Evolutionary conservation across 2,329 filamentous ascomycete species (phyloP), one percentile per base, ranked within the genome.

Genomic region (Metarhizium guizhouense): DNA sequence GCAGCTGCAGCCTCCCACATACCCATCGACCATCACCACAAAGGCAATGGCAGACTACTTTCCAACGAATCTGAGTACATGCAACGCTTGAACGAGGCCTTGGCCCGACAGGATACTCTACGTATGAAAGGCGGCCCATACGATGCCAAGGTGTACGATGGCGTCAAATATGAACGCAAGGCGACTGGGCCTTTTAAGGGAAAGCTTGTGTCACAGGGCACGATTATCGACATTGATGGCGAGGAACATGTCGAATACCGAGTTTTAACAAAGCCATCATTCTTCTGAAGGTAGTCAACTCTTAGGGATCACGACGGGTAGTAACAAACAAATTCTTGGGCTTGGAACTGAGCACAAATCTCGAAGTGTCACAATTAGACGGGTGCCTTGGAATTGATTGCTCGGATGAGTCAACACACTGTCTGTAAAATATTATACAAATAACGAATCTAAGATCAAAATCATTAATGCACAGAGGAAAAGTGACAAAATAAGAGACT

Each of bases 241-340:
- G 83, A 86, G 64, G 83, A 86, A 59, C 86, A 83, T 58, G 82
- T 86, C 38, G 83, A 86, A 65, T 86, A 86, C 60, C 77, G 83
- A 2, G 81, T 86, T 1, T 74, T 86, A 29, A 84, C 80, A 1
- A 85, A 84, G 68, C 81, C 82, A 0, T 78, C 75, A 0, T 85
- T 85, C 62, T 85, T 83, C 59, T 83, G 65, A 64, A n/a, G n/a
- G n/a, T n/a, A n/a, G n/a, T n/a, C n/a, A n/a, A n/a, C n/a, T n/a
- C n/a, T n/a, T n/a, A n/a, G n/a, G n/a, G n/a, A n/a, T n/a, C n/a
- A n/a, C n/a, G n/a, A n/a, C n/a, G n/a, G n/a, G n/a, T n/a, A n/a
- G n/a, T n/a, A n/a, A n/a, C n/a, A n/a, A n/a, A n/a, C n/a, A n/a
- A n/a, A n/a, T n/a, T n/a, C n/a, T n/a, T n/a, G n/a, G n/a, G n/a